Conservation (phyloP, 495 filamentous ascomycete species). For the Articulospora tetracladia region DNA sequence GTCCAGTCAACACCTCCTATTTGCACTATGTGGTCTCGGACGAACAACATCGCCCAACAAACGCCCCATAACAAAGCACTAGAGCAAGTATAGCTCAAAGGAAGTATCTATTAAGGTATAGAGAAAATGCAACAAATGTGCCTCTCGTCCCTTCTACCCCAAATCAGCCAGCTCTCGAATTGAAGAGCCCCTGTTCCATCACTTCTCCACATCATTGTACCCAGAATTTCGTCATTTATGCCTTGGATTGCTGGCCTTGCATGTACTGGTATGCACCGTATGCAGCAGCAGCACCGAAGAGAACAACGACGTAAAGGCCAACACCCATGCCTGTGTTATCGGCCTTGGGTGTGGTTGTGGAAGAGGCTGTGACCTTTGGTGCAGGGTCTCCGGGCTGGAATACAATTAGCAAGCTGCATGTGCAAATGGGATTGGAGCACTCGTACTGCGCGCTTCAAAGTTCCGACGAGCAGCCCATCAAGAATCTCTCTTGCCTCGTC, state of each 20-base stretch:
- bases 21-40: not conserved
- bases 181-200: not conserved
- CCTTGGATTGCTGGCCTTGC: slow-evolving; percentile 52
- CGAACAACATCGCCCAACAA: not conserved
- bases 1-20: not conserved
- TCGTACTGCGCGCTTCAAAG: slow-evolving; percentile 80
- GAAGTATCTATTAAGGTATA: slow-evolving; percentile 14
- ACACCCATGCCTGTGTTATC: slow-evolving; percentile 62
- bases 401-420: not conserved
- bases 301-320: slow-evolving; percentile 76
- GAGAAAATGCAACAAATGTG: slow-evolving; percentile 19
- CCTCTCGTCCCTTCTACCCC: slow-evolving; percentile 6
- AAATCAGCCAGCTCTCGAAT: not conserved
- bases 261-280: slow-evolving; percentile 88
- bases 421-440: not conserved
- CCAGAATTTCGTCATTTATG: slow-evolving; percentile 9
- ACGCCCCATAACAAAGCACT: not conserved
- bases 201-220: not conserved
- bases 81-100: not conserved
- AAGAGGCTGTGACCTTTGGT: slow-evolving; percentile 50
- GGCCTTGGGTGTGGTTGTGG: slow-evolving; percentile 43
- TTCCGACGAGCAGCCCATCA: slow-evolving; percentile 71
- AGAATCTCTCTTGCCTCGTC: slow-evolving; percentile 98
- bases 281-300: slow-evolving; percentile 72
- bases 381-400: slow-evolving; percentile 78